A percentile compares a stretch with the other conserved stretches of the same genome.
Conservation (phyloP, 164 flowering plant species). For the Liriodendron chinense region DNA sequence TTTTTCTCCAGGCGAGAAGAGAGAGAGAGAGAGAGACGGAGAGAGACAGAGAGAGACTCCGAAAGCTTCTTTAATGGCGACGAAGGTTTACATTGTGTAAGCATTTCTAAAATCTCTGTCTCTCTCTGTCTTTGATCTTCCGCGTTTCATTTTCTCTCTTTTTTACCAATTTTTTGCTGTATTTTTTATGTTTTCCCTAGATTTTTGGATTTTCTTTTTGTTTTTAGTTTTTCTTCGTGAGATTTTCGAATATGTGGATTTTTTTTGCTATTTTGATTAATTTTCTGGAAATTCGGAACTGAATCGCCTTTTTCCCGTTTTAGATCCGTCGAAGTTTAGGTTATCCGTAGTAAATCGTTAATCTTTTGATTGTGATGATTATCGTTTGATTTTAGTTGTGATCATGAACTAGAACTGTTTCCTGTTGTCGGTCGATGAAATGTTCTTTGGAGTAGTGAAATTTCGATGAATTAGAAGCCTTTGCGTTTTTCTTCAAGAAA, state of each 20-base stretch:
- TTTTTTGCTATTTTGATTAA: neutral
- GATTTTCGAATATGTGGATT: neutral
- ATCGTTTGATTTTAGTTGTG: neutral
- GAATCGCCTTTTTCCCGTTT: neutral
- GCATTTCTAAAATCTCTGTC: neutral
- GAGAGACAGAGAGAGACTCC: neutral
- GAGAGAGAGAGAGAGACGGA: neutral
- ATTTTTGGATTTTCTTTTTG: neutral
- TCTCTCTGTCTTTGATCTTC: neutral
- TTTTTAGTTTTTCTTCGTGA: neutral
- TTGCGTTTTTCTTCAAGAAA: neutral
- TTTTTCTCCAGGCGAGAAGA: no score
- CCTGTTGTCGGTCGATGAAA: neutral
- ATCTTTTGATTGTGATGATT: neutral
- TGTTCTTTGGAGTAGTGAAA: neutral
- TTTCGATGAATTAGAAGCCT: neutral
- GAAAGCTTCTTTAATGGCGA: constrained; percentile 6
- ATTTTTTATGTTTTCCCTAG: neutral
- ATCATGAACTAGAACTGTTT: neutral
- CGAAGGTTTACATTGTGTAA: constrained; percentile 17
- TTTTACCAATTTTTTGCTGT: neutral
- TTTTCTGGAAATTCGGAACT: neutral
- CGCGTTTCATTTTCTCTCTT: neutral
- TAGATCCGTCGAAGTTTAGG: neutral
- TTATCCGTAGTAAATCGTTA: neutral